Evolutionary conservation across 1,284 basidiomycete genomes (phyloP).

Genomic region (Melampsora occidentalis): DNA sequence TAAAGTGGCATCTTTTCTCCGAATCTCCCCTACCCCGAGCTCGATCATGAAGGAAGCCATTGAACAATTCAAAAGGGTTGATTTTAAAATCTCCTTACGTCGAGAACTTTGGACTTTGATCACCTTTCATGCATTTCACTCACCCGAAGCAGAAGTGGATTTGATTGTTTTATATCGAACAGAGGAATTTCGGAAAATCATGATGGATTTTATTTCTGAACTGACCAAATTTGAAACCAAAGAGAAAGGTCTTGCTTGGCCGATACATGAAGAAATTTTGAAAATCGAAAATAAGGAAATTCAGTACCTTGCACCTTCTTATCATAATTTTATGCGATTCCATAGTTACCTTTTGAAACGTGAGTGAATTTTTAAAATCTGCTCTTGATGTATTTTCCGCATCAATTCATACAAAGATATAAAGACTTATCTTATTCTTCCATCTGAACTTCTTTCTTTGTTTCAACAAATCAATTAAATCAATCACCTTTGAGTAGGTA

Average conservation of each 20-base stretch:
- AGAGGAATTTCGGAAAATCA: background rate
- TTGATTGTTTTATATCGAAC: background rate
- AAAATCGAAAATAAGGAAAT: background rate
- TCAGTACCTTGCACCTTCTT: background rate
- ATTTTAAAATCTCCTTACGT: background rate
- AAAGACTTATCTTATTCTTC: no score
- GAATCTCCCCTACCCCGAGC: no score
- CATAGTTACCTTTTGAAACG: background rate
- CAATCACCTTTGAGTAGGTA: background rate
- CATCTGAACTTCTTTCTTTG: background rate
- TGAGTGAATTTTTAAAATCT: background rate
- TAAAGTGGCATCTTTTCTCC: no score
- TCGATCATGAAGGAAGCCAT: no score
- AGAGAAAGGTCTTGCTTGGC: background rate
- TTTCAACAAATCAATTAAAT: background rate
- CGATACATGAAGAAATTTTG: constrained; percentile 4
- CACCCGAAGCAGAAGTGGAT: background rate
- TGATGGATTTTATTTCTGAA: background rate
- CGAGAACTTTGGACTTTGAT: background rate
- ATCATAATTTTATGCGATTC: background rate
- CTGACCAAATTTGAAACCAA: background rate
- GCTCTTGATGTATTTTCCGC: no score
- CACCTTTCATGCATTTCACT: background rate
- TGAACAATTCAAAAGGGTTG: no score
- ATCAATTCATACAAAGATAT: no score